Base-by-base conservation (phyloP, 1,284 basidiomycete species). In the Phellopilus nigrolimitatus region DNA sequence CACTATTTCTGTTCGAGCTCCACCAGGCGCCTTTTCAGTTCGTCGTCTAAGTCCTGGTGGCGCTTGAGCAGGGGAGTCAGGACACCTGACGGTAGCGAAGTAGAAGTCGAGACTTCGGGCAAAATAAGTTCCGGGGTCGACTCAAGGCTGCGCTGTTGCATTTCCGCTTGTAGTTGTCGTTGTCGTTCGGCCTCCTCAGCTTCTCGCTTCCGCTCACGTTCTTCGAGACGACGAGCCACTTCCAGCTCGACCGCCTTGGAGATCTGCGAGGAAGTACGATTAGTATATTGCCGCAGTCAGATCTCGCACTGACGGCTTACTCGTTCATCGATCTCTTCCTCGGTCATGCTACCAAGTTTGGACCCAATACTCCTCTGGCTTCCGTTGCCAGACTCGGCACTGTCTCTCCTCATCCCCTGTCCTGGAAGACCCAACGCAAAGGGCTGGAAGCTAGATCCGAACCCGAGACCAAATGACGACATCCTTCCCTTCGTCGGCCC, bases 1-100 rank as follows among this genome's bases (percentile, higher is more conserved):
- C 58, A 88, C 86, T 82, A 77, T 68, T 81, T 85, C 60, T 73
- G 73, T 66, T 88, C 86, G 27, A 88, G 70, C 57, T 86, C 84
- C 39, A 76, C 70, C 45, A 88, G 67, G 31, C 84, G 73, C 51
- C 68, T 66, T 59, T 78, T 74, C 43, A 88, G 69, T 62, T 86
- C 80, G 45, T 78, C 71, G 60, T 88, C 84, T 47, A 84, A 66
- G 59, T 84, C 82, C 56, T 73, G 74, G 61, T 84, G 82, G 8
- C 75, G 74, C 60, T 76, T 77, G 34, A 85, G 68, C 30, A 84
- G 64, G 13, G 80, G 81, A 1, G 79, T 79, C 30, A 83, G 70
- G 53, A 81, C 64, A n/a, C 79, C 81, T 1, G 78, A 64, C 13
- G 81, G 80, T 47, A 82, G 61, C 13, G 44, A 57, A 49, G 54